Conservation (phyloP, 176 grass and related monocot genomes). For the Alopecurus myosuroides region DNA sequence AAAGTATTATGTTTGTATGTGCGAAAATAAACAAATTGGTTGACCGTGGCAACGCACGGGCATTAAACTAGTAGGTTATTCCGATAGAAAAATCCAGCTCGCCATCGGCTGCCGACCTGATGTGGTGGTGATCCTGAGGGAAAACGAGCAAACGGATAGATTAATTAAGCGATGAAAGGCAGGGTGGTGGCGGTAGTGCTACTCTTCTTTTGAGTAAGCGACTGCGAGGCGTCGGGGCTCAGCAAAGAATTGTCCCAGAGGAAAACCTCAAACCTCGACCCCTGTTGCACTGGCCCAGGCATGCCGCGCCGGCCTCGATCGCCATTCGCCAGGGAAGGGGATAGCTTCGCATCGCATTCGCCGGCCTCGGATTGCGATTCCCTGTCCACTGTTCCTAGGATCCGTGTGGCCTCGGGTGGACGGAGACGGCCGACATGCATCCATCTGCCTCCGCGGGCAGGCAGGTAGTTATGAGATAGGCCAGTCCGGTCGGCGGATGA, state of each 20-base stretch:
- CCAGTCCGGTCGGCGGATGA: neutral
- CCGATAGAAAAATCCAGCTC: too few species aligned
- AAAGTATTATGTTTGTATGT: too few species aligned
- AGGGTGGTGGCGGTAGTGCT: neutral
- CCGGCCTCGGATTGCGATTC: neutral
- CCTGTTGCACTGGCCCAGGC: neutral
- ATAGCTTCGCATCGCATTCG: neutral
- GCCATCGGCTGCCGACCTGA: neutral
- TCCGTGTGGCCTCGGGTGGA: conserved; percentile 4
- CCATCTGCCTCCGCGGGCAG: neutral
- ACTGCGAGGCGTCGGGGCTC: neutral
- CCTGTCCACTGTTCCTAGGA: conserved; percentile 9
- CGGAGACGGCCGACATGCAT: neutral
- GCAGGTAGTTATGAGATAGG: neutral
- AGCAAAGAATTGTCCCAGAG: neutral
- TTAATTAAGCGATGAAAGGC: neutral
- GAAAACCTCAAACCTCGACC: neutral
- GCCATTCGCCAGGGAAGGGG: neutral
- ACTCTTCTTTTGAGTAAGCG: neutral
- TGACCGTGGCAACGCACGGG: too few species aligned
- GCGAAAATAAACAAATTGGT: too few species aligned
- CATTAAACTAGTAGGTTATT: too few species aligned
- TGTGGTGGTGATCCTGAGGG: neutral
- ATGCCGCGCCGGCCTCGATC: neutral
- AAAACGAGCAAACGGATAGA: neutral